phyloP scores from a whole-genome alignment of 139 green algal genomes.

The Chlamydomonas sphaeroides region DNA sequence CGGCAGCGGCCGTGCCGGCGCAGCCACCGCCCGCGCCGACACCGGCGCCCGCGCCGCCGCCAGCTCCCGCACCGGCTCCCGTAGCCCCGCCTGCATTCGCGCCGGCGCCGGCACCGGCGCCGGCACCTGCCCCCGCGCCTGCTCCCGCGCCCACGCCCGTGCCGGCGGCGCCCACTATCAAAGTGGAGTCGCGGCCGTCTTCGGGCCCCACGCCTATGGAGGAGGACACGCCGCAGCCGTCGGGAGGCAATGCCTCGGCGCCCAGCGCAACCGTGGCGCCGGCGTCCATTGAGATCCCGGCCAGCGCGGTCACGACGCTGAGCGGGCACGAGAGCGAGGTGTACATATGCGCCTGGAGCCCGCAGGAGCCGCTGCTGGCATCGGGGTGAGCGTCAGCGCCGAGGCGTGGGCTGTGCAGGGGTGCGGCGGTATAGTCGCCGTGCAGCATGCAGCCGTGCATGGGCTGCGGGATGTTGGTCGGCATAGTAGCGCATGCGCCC shows the following conservation, averaged over 20 bases:
- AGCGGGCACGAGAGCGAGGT: constrained; percentile 86
- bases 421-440: too few relatives aligned
- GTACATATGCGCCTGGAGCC: constrained; percentile 91
- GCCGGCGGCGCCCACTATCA: not conserved
- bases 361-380: constrained; percentile 75
- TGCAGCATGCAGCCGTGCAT: too few relatives aligned
- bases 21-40: too few relatives aligned
- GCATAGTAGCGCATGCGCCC: too few relatives aligned
- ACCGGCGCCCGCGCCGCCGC: too few relatives aligned
- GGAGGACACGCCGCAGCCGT: constrained; percentile 52
- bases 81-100: too few relatives aligned
- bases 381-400: constrained; percentile 81
- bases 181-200: not conserved
- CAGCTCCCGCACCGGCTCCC: too few relatives aligned
- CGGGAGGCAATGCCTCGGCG: not conserved
- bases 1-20: too few relatives aligned
- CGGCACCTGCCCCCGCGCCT: too few relatives aligned
- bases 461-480: too few relatives aligned
- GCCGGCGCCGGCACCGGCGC: not conserved
- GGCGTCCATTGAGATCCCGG: not conserved
- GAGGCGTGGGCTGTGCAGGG: too few relatives aligned
- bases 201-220: constrained; percentile 67
- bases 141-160: too few relatives aligned
- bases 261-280: not conserved
- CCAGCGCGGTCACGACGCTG: constrained; percentile 57